Conservation (phyloP, 768 basidiomycete genomes). For the Boletus coccyginus region DNA sequence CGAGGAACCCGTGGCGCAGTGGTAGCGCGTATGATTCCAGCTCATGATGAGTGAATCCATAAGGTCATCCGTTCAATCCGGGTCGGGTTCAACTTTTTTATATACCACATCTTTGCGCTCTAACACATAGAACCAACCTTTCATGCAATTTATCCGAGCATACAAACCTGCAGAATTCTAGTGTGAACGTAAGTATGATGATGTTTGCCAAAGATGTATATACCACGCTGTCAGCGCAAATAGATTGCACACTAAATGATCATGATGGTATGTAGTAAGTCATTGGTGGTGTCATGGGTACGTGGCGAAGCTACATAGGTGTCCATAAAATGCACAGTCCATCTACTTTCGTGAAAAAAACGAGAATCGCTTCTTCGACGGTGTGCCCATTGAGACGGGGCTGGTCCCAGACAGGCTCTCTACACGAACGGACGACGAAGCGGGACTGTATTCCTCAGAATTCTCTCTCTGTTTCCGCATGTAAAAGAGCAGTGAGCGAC, state of each 20-base stretch:
- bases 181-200: conserved; percentile 10
- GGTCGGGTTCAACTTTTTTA: conserved; percentile 38
- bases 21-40: conserved; percentile 42
- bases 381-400: conserved; percentile 1
- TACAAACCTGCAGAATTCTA: neutral
- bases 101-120: too few species aligned
- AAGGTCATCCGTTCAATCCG: conserved; percentile 49
- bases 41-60: conserved; percentile 26
- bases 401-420: conserved; percentile 14
- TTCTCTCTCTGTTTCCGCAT: conserved; percentile 27
- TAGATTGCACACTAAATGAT: conserved; percentile 18
- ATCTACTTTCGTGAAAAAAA: conserved; percentile 33
- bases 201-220: conserved; percentile 5
- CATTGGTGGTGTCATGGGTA: conserved; percentile 17
- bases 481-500: conserved; percentile 30
- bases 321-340: conserved; percentile 9
- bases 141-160: neutral
- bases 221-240: conserved; percentile 13
- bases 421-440: conserved; percentile 21
- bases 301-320: conserved; percentile 5
- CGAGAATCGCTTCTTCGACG: conserved; percentile 26
- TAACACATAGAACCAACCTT: neutral
- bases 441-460: conserved; percentile 21
- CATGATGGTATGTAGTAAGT: conserved; percentile 4
- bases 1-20: conserved; percentile 37